phyloP scores from a whole-genome alignment of 2,329 filamentous ascomycete genomes.

The Torrubiellomyces zombiae region DNA sequence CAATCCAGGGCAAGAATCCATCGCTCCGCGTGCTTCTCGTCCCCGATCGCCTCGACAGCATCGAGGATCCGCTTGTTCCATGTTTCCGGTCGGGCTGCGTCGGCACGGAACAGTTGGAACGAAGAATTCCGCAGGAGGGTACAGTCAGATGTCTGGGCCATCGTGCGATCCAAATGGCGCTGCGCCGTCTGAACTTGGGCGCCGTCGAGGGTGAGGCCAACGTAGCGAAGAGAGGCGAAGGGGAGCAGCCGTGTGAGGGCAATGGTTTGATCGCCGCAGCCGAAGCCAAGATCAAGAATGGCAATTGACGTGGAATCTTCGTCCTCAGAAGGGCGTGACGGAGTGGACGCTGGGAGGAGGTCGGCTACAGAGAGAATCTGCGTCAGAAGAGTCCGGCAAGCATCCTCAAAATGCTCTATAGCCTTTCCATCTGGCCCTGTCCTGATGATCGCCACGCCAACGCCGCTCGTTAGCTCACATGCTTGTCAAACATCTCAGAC shows the following conservation, averaged over 20 bases:
- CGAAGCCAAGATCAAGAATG: conserved; percentile 38
- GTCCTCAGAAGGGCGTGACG: too few relatives aligned
- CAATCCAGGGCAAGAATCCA: conserved; percentile 41
- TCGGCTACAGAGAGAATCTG: conserved; percentile 27
- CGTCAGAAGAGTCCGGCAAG: conserved; percentile 30
- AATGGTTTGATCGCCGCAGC: conserved; percentile 40
- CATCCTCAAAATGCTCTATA: conserved; percentile 23
- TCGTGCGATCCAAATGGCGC: conserved; percentile 12
- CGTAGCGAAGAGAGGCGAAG: conserved; percentile 30
- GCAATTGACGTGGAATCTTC: conserved; percentile 8
- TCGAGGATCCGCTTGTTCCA: conserved; percentile 18
- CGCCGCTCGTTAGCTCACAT: too few relatives aligned
- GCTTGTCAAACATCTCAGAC: too few relatives aligned
- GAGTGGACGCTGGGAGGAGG: too few relatives aligned
- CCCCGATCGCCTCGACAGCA: conserved; percentile 12
- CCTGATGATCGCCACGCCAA: too few relatives aligned
- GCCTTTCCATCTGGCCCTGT: conserved; percentile 12
- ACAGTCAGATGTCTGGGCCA: conserved; percentile 3
- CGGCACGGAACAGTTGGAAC: conserved; percentile 26
- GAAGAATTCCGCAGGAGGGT: conserved; percentile 5
- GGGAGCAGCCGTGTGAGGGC: conserved; percentile 20
- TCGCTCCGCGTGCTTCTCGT: conserved; percentile 12
- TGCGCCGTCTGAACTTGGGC: conserved; percentile 24
- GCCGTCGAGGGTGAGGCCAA: conserved; percentile 34
- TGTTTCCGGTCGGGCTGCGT: conserved; percentile 28